A percentile compares a stretch with the other conserved stretches of the same genome.
Conservation (phyloP, 2,329 filamentous ascomycete species). For the Graphilbum sp. region DNA sequence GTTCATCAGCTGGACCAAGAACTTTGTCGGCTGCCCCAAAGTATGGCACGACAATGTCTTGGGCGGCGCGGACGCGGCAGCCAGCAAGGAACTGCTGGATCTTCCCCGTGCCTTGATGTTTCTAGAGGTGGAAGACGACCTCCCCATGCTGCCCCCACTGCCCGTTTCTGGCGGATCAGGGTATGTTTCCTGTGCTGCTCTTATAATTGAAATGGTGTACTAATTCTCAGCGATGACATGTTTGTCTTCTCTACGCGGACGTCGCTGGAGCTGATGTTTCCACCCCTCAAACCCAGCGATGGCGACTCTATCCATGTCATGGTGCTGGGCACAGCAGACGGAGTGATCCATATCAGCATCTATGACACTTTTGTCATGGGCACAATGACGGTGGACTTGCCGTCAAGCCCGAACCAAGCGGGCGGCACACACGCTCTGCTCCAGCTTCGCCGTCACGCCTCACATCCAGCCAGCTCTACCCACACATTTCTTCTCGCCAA, state of each 20-base stretch:
- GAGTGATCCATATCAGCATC: conserved; percentile 60
- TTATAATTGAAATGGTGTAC: too few species aligned
- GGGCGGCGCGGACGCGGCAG: conserved; percentile 13
- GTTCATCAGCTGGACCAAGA: conserved; percentile 38
- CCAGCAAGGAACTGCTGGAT: conserved; percentile 24
- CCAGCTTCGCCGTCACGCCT: conserved; percentile 39
- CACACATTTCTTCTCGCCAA: conserved; percentile 49
- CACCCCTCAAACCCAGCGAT: conserved; percentile 42
- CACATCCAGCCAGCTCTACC: conserved; percentile 57
- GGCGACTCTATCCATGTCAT: conserved; percentile 67
- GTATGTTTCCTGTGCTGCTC: too few species aligned
- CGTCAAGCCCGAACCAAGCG: conserved; percentile 2
- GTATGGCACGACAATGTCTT: conserved; percentile 16
- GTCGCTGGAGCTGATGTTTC: conserved; percentile 55
- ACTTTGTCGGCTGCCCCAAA: conserved; percentile 18
- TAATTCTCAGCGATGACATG: conserved; percentile 29
- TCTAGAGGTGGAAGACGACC: conserved; percentile 57
- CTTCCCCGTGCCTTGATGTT: conserved; percentile 59
- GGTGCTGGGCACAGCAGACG: conserved; percentile 55
- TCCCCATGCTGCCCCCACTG: conserved; percentile 61
- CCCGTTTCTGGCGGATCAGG: conserved; percentile 46
- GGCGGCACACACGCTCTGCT: conserved; percentile 10
- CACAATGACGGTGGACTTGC: conserved; percentile 34
- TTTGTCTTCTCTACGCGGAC: conserved; percentile 52
- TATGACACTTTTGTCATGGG: conserved; percentile 77